Evolutionary conservation across 805 yeast species (phyloP), one percentile per base, ranked within the genome.

Genomic region (Saccharomycopsis lassenensis): DNA sequence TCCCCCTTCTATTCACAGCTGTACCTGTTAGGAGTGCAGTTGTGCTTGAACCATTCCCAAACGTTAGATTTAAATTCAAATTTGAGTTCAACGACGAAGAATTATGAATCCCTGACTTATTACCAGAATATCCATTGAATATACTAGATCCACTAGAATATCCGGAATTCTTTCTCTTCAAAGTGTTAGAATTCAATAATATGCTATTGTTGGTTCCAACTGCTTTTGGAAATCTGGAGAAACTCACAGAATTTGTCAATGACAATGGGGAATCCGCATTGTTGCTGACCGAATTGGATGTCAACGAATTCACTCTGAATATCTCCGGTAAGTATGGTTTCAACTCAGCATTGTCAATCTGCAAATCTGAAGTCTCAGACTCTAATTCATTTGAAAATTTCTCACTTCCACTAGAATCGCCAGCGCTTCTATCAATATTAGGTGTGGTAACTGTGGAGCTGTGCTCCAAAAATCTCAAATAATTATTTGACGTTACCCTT

Each of bases 271-370:
- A 33, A 22, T 40, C 40, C n/a, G 25, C 22, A 16, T 24, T 31
- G 17, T 19, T 31, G 19, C 17, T 33, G 4, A 20, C 7, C 3
- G 28, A 20, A 14, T 31, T 32, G 14, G 32, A 26, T 14, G 29
- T 34, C 3, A 11, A 16, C 4, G 41, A 36, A 24, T 29, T 27
- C 4, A 14, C 25, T 10, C 40, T 16, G 29, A 41, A 38, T 7
- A 41, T 37, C 7, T 37, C 45, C 10, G 45, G 45, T 6, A 41
- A 22, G 30, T 33, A 37, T 7, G 38, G 45, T 26, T 37, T 37
- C 14, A 25, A 26, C 15, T 41, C 45, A 14, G 31, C 35, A 24
- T 39, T 30, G 25, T 41, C 45, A 19, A 41, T 41, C 25, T 41
- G 45, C n/a, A 41, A 24, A 29, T 41, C 45, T 11, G 37, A 31